Evolutionary conservation across 305 asterid species (phyloP).

Genomic region (Solanum hybrid): DNA sequence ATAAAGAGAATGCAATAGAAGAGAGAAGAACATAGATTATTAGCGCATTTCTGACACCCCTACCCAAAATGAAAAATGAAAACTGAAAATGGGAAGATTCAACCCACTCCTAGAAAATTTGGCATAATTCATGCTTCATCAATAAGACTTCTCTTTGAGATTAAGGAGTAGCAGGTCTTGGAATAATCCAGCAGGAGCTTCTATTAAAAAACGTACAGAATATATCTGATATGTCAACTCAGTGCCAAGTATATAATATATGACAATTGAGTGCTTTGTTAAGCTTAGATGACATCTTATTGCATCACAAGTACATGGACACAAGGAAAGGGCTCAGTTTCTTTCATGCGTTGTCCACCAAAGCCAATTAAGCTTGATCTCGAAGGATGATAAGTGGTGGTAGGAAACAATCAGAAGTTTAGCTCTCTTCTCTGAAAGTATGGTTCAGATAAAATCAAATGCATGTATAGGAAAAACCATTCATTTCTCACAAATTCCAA

Average conservation of each 20-base stretch:
- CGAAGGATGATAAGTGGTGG: background rate
- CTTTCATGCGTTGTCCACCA: background rate
- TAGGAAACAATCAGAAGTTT: background rate
- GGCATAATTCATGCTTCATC: background rate
- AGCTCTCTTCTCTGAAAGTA: background rate
- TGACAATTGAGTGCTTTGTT: background rate
- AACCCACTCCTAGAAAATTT: background rate
- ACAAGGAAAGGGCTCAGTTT: background rate
- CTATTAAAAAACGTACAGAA: background rate
- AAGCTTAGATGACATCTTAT: background rate
- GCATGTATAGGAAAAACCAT: background rate
- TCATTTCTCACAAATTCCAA: background rate
- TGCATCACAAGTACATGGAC: background rate
- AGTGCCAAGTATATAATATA: background rate
- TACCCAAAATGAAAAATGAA: background rate
- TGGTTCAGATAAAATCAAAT: background rate
- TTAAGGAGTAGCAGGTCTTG: background rate
- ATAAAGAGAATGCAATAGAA: background rate
- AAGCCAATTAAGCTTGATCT: background rate
- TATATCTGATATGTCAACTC: background rate
- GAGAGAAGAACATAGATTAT: background rate
- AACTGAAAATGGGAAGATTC: background rate
- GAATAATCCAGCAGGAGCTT: background rate
- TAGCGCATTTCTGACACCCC: background rate
- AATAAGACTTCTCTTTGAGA: background rate